These are phyloP conservation scores for Cinnamomum micranthum DNA, from an alignment of 164 flowering plant genomes.

Conservation along the genomic window DNA sequence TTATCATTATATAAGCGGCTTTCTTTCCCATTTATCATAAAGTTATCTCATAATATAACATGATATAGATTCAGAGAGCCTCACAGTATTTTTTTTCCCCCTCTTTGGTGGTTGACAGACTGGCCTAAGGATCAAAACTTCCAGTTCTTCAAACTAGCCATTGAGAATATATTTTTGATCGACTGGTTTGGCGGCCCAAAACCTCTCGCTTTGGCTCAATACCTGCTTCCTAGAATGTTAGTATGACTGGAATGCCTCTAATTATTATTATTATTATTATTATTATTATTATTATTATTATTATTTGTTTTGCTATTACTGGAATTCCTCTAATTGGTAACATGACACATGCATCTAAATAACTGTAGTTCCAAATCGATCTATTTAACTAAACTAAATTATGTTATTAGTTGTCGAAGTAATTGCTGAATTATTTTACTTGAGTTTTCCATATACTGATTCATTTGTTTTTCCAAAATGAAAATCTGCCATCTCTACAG, in stretches of 20 bases:
- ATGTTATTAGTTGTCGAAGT: neutral
- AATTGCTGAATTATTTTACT: neutral
- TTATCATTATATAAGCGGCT: neutral
- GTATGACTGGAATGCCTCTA: conserved; percentile 18
- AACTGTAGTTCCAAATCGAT: neutral
- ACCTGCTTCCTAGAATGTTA: conserved; percentile 54
- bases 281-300: too few species aligned
- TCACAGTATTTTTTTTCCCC: neutral
- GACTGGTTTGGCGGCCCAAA: conserved; percentile 86
- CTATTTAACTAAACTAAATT: neutral
- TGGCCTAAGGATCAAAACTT: conserved; percentile 85
- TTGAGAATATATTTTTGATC: conserved; percentile 72
- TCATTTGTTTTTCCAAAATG: neutral
- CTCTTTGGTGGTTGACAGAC: conserved; percentile 36
- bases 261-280: too few species aligned
- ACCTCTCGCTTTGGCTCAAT: conserved; percentile 69
- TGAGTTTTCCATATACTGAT: neutral
- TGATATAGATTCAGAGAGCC: neutral
- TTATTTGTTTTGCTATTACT: too few species aligned
- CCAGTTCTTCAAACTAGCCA: conserved; percentile 65
- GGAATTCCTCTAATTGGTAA: too few species aligned
- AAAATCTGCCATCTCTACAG: neutral
- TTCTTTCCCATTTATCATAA: neutral
- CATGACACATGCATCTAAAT: neutral
- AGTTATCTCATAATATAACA: neutral